Evolutionary conservation across 495 filamentous ascomycete species (phyloP).

Genomic region (Aspergillus hancockii): DNA sequence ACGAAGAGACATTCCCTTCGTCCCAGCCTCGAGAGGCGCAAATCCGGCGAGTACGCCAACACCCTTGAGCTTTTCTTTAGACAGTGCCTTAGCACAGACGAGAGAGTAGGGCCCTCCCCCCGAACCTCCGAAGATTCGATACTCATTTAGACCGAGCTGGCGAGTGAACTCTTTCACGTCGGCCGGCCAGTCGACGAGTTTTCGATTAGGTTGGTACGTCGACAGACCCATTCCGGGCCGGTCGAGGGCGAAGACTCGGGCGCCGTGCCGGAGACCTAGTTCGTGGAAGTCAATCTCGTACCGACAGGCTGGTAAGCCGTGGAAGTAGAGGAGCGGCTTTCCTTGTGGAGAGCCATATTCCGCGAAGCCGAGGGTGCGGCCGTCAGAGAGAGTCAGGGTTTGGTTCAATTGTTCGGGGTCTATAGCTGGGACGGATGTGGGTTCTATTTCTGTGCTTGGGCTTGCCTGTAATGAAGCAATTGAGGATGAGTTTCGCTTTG

Average conservation of each 20-base stretch:
- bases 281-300: slow-evolving; percentile 27
- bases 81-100: slow-evolving; percentile 42
- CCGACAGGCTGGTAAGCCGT: slow-evolving; percentile 46
- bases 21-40: slow-evolving; percentile 31
- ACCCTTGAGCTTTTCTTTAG: slow-evolving; percentile 29
- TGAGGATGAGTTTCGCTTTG: not conserved
- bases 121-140: slow-evolving; percentile 44
- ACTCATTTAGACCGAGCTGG: slow-evolving; percentile 35
- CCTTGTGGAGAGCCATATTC: slow-evolving; percentile 38
- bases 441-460: not conserved
- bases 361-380: slow-evolving; percentile 41
- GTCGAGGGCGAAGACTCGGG: slow-evolving; percentile 39
- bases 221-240: slow-evolving; percentile 49
- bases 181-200: slow-evolving; percentile 39
- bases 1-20: slow-evolving; percentile 6
- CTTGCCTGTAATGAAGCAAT: not conserved
- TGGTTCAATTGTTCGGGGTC: slow-evolving; percentile 13
- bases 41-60: slow-evolving; percentile 39
- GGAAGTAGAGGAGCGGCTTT: slow-evolving; percentile 42
- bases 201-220: slow-evolving; percentile 34
- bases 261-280: slow-evolving; percentile 23
- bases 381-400: slow-evolving; percentile 38
- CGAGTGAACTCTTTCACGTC: slow-evolving; percentile 40
- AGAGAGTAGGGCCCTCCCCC: slow-evolving; percentile 50
- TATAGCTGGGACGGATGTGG: not conserved